Conservation (phyloP, 306 rosid species). For the Malus asiatica region DNA sequence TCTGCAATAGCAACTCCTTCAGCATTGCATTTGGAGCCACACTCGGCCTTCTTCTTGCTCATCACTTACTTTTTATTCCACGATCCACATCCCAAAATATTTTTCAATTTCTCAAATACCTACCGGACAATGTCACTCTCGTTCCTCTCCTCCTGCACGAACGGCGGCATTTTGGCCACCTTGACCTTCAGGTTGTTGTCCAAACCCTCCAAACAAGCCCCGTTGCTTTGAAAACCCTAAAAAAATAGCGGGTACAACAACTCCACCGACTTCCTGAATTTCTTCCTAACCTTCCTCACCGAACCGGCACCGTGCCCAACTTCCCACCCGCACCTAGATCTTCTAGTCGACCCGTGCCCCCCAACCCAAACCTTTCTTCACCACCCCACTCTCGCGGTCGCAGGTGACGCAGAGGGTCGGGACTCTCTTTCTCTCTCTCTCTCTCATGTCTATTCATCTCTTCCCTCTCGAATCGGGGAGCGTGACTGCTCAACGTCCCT, state of each 20-base stretch:
- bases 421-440: too few species aligned
- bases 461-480: too few species aligned
- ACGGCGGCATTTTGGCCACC: not conserved
- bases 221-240: slow-evolving; percentile 2
- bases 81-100: not conserved
- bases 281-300: not conserved
- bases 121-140: not conserved
- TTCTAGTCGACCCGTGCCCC: too few species aligned
- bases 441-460: too few species aligned
- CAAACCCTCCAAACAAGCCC: slow-evolving; percentile 17
- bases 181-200: not conserved
- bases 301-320: too few species aligned
- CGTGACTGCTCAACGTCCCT: too few species aligned
- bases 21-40: not conserved
- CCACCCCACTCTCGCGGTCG: too few species aligned
- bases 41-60: too few species aligned
- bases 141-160: not conserved
- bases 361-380: too few species aligned
- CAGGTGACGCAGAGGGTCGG: too few species aligned
- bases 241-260: slow-evolving; percentile 3
- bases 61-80: not conserved
- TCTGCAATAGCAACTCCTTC: not conserved
- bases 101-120: slow-evolving; percentile 8
- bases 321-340: too few species aligned
- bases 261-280: slow-evolving; percentile 2